Conservation (phyloP, 2,329 filamentous ascomycete species). For the Pseudogymnoascus sp. region DNA sequence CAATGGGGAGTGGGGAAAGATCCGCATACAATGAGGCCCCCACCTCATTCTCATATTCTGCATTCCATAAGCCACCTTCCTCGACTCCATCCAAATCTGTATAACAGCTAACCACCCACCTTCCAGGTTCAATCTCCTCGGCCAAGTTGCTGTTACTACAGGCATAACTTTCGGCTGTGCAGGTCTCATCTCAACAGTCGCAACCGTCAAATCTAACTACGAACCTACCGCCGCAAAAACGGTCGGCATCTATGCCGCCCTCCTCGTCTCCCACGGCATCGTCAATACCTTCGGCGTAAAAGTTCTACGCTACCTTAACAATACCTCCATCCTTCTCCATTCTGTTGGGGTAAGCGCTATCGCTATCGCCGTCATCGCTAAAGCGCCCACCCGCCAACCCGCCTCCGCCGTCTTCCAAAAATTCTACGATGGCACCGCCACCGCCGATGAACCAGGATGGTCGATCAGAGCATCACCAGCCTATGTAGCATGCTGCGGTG, state of each 20-base stretch:
- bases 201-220: constrained; percentile 36
- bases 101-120: not conserved
- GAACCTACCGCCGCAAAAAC: constrained; percentile 38
- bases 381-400: constrained; percentile 46
- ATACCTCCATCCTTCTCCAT: constrained; percentile 46
- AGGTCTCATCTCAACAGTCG: constrained; percentile 37
- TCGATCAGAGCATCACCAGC: constrained; percentile 42
- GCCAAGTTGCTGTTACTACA: constrained; percentile 41
- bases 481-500: constrained; percentile 46
- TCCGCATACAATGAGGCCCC: not conserved
- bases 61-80: not conserved
- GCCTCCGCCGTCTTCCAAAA: constrained; percentile 47
- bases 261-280: constrained; percentile 44
- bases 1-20: not conserved
- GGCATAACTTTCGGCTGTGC: constrained; percentile 40
- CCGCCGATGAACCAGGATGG: constrained; percentile 38
- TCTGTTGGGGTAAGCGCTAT: constrained; percentile 43
- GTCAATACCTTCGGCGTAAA: constrained; percentile 51
- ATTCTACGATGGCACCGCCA: constrained; percentile 45
- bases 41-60: not conserved
- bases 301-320: constrained; percentile 48
- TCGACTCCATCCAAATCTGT: not conserved
- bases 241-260: constrained; percentile 51
- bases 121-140: constrained; percentile 38
- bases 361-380: constrained; percentile 47